Evolutionary conservation across 2,329 filamentous ascomycete genomes (phyloP).

Genomic region (Fusarium sp.): DNA sequence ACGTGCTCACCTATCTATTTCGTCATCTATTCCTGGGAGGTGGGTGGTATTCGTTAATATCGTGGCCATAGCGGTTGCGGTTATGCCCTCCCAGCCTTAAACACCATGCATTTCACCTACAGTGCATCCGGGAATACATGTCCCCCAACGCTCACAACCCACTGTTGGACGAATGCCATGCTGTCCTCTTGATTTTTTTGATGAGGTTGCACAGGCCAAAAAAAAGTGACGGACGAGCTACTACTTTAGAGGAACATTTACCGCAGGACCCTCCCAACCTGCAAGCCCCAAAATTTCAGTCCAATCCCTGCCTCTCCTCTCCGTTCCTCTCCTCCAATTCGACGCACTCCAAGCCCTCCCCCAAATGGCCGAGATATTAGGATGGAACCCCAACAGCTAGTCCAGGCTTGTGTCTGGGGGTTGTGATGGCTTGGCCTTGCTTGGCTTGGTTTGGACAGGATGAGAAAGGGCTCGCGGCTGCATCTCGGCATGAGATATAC

Average conservation of each 20-base stretch:
- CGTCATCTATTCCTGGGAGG: conserved; percentile 26
- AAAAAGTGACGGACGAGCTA: conserved; percentile 25
- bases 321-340: conserved; percentile 35
- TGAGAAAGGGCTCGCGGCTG: conserved; percentile 25
- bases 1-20: conserved; percentile 23
- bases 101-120: background rate
- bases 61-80: background rate
- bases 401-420: conserved; percentile 26
- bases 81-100: background rate
- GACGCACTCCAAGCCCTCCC: conserved; percentile 31
- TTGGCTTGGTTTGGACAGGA: conserved; percentile 3
- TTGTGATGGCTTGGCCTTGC: conserved; percentile 22
- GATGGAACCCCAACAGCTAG: conserved; percentile 36
- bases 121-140: conserved; percentile 16
- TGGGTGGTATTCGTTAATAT: conserved; percentile 7
- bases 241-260: conserved; percentile 37
- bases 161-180: conserved; percentile 16
- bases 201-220: conserved; percentile 36
- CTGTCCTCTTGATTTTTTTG: conserved; percentile 29
- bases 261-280: conserved; percentile 39
- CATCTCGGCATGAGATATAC: conserved; percentile 22
- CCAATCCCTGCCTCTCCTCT: conserved; percentile 32
- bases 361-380: conserved; percentile 35
- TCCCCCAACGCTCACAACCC: conserved; percentile 2
- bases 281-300: conserved; percentile 39